phyloP scores from a whole-genome alignment of 108 stramenopile genomes.

The Hondaea fermentalgiana region DNA sequence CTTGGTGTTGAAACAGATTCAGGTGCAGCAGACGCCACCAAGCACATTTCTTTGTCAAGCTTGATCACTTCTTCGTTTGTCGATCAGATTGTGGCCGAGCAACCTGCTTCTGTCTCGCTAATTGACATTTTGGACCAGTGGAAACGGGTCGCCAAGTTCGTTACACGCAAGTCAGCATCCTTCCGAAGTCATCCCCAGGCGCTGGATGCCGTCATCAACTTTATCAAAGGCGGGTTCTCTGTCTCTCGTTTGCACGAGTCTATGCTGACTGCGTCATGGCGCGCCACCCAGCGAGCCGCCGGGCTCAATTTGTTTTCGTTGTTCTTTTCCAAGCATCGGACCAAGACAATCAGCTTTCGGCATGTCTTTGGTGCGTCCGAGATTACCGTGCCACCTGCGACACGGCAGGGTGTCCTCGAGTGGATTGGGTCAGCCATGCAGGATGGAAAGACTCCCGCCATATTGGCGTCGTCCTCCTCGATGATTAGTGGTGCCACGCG shows the following conservation, averaged over 20 bases:
- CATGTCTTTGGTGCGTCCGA: not conserved
- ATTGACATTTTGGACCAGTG: not conserved
- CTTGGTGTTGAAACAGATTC: not conserved
- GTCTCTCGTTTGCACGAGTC: not conserved
- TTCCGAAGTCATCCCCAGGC: not conserved
- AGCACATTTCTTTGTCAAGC: not conserved
- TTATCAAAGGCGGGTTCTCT: not conserved
- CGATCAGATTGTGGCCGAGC: not conserved
- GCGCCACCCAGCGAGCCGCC: not conserved
- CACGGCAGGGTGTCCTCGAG: not conserved
- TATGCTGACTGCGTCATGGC: not conserved
- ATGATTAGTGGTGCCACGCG: no score
- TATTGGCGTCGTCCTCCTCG: not conserved
- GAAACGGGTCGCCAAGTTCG: slow-evolving; percentile 10
- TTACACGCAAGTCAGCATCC: not conserved
- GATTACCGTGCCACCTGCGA: not conserved
- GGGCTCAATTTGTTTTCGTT: not conserved
- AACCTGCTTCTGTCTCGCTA: not conserved
- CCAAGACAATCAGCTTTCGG: not conserved
- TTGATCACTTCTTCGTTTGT: not conserved
- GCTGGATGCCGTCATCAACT: not conserved
- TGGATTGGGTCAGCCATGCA: not conserved
- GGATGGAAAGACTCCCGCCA: not conserved
- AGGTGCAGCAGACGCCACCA: not conserved
- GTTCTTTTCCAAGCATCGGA: not conserved